Base-by-base conservation (phyloP, 805 yeast genomes). In the Candida insectalens region DNA sequence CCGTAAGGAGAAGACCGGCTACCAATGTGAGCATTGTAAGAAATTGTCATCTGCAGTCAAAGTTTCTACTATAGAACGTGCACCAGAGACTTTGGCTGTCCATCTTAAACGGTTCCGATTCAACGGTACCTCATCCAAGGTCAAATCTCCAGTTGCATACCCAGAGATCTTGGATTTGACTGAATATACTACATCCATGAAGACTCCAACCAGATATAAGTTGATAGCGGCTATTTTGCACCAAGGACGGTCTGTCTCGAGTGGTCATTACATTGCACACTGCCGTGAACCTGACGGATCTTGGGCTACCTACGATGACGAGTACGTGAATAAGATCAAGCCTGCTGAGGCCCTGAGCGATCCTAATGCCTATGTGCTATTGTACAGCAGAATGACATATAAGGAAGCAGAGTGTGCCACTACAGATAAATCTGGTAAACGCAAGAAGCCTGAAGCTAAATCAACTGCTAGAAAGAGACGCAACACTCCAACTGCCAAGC, bases 281-380 rank as follows among this genome's bases (percentile, higher is more conserved):
- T 83, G 95, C 51, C 72, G 81, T 41, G 96, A 88, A 57, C 95
- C 96, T 1, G 92, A 83, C 57, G 89, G 87, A 2, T 60, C 80
- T 2, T 92, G 97, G 98, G 78, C 85, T 19, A 78, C 85, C 7
- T 92, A 89, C 56, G 97, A 92, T 53, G 98, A 92, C 53, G 98
- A 92, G 49, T 75, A 79, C 49, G 76, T 84, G 44, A 81, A 83
- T 49, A 67, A 65, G 38, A 76, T 83, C 35, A 67, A 78, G 23
- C 92, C 83, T 47, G 66, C 72, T 36, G 75, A 71, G 29, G 95
- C 84, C 3, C 63, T 85, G 42, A 73, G 74, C 43, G 95, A 89
- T 49, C 83, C 89, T 10, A 74, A 85, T 25, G 97, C 97, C 4
- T 92, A 92, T 59, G 88, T 88, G 39, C 67, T 92, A 56, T 64